Evolutionary conservation across 805 yeast genomes (phyloP).

Genomic region (Cephaloascus fragrans): DNA sequence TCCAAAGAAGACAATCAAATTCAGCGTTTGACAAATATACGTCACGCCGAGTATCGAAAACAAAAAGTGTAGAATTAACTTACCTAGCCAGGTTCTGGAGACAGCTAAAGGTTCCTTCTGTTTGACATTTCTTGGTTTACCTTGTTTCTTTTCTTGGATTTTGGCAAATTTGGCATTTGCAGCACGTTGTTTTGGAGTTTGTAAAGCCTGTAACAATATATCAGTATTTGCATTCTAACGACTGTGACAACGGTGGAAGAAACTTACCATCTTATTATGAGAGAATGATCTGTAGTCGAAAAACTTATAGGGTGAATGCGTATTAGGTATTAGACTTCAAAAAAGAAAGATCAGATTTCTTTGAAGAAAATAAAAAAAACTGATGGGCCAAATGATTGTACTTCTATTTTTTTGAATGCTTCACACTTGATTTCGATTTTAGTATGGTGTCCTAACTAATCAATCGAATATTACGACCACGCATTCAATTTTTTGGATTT

Average conservation of each 20-base stretch:
- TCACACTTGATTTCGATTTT: too few relatives aligned
- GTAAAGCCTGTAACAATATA: slow-evolving; percentile 39
- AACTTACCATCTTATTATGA: too few relatives aligned
- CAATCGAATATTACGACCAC: too few relatives aligned
- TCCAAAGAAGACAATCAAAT: slow-evolving; percentile 1
- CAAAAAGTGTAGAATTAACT: slow-evolving; percentile 12
- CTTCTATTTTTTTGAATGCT: slow-evolving; percentile 9
- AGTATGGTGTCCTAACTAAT: too few relatives aligned
- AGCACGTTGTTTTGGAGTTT: slow-evolving; percentile 78
- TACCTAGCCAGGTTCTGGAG: slow-evolving; percentile 58
- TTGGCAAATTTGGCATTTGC: slow-evolving; percentile 84
- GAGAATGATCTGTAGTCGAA: too few relatives aligned
- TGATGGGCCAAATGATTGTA: too few relatives aligned
- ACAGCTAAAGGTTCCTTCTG: slow-evolving; percentile 38
- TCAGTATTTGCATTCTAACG: background rate
- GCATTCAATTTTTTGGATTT: too few relatives aligned
- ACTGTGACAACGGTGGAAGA: too few relatives aligned
- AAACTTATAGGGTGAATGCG: too few relatives aligned
- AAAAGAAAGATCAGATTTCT: too few relatives aligned
- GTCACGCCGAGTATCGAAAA: background rate
- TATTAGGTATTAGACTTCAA: too few relatives aligned
- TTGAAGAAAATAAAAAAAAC: too few relatives aligned
- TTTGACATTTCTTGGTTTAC: slow-evolving; percentile 47
- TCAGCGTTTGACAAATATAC: background rate
- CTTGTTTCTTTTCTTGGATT: slow-evolving; percentile 62